Base-by-base conservation (phyloP, 495 filamentous ascomycete species). In the Physcia stellaris region DNA sequence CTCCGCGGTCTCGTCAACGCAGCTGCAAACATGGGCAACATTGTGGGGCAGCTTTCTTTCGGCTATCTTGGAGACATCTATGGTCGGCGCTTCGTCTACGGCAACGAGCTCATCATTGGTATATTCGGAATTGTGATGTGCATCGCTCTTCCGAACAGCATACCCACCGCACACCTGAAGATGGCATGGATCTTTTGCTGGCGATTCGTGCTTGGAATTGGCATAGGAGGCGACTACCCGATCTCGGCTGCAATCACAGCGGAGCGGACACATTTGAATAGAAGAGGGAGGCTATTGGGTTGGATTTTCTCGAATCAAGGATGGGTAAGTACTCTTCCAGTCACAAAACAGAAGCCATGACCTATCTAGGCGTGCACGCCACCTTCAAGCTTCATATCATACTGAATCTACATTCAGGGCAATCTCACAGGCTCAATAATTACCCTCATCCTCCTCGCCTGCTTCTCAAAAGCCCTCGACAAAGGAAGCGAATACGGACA, bases 41-140 rank as follows among this genome's bases (percentile, higher is more conserved):
- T 79, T 12, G 32, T 79, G 7, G 78, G 77, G 3, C 69, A 72
- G 57, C 43, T 80, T 5, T 16, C 68, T 4, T 80, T 83, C 46
- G 78, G 78, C n/a, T 65, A 63, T 35, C 48, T 79, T 2, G 75
- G 70, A 3, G 78, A 81, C 46, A 60, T 60, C 10, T 63, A 69
- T 28, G 77, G 78, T n/a, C 62, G 77, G 6, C 70, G 68, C 47
- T 65, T 63, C 41, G 62, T 81, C 47, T 83, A 83, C 40, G 78
- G 77, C 16, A 45, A 74, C 1, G 77, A 79, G 49, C 56, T 83
- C 35, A 55, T 73, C 13, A 60, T 80, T 18, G 60, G 78, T n/a
- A 71, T 65, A 29, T 61, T 54, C 2, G 56, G 59, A 6, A 77
- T 74, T 0, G 50, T 79, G 4, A 74, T 75, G 2, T 60, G 77